phyloP scores from a whole-genome alignment of 495 filamentous ascomycete genomes.

The Hyaloscypha variabilis region DNA sequence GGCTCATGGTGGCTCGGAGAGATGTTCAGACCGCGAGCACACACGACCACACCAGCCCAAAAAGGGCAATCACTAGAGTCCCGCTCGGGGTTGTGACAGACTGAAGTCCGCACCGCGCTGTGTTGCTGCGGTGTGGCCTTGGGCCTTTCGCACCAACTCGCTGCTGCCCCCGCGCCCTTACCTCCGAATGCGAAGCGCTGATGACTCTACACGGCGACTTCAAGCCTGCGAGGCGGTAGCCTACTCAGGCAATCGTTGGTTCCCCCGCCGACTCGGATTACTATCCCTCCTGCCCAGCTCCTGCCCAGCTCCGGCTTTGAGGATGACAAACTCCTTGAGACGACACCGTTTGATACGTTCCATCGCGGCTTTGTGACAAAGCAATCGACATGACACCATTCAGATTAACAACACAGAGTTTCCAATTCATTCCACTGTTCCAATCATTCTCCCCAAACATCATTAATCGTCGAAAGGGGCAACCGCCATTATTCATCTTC shows the following conservation, averaged over 20 bases:
- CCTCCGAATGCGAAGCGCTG: constrained; percentile 1
- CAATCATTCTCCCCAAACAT: background rate
- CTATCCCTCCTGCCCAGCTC: background rate
- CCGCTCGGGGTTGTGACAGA: background rate
- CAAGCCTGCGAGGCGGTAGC: background rate
- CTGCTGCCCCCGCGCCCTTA: background rate
- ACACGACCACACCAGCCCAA: background rate
- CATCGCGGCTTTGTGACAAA: constrained; percentile 16
- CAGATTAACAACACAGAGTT: constrained; percentile 14
- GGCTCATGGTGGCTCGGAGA: background rate
- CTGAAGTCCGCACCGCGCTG: background rate
- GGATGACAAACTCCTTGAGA: constrained; percentile 21
- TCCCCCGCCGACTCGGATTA: background rate
- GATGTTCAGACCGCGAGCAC: background rate
- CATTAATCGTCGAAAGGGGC: background rate
- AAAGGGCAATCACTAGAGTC: background rate
- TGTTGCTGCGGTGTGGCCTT: no score
- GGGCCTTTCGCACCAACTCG: no score
- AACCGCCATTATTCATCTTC: background rate
- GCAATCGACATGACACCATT: constrained; percentile 26
- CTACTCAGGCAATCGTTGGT: constrained; percentile 2
- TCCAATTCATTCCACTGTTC: constrained; percentile 9
- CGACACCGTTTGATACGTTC: background rate
- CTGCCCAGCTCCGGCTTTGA: constrained; percentile 2
- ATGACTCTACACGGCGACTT: background rate